Percentiles rank a stretch among this genome's conserved stretches.
These are phyloP conservation scores for Erodium trifolium DNA, from an alignment of 441 rosid genomes.

Conservation along the genomic window DNA sequence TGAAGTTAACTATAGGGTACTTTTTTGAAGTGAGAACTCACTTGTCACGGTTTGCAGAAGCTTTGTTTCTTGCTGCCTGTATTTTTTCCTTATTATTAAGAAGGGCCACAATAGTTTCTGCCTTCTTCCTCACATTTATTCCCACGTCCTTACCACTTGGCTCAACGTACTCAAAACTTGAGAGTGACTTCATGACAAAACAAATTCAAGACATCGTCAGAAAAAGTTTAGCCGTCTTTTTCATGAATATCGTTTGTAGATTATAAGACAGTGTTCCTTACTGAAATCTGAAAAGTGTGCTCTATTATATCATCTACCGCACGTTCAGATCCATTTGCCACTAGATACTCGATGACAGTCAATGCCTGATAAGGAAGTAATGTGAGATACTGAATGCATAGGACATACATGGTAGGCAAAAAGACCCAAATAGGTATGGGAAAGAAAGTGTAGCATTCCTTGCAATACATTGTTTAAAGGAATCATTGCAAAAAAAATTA, in stretches of 20 bases:
- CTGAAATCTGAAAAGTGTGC: constrained; percentile 93
- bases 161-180: constrained; percentile 83
- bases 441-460: too few relatives aligned
- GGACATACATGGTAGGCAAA: too few relatives aligned
- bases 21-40: constrained; percentile 24
- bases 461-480: too few relatives aligned
- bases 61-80: constrained; percentile 81
- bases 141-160: constrained; percentile 94
- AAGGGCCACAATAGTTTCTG: constrained; percentile 63
- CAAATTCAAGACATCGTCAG: constrained; percentile 20
- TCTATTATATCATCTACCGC: constrained; percentile 95
- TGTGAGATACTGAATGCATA: constrained; percentile 8
- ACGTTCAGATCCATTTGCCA: constrained; percentile 93
- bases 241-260: constrained; percentile 7
- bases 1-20: too few relatives aligned
- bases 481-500: too few relatives aligned
- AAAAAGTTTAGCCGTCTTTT: constrained; percentile 16
- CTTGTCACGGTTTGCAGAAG: constrained; percentile 88
- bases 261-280: constrained; percentile 30
- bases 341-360: constrained; percentile 84
- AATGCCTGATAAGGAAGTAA: constrained; percentile 49
- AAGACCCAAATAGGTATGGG: too few relatives aligned
- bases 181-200: constrained; percentile 52
- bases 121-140: constrained; percentile 91
- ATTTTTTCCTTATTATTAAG: constrained; percentile 80